Conservation (phyloP, 345 rosid species). For the Gossypium longicalyx region DNA sequence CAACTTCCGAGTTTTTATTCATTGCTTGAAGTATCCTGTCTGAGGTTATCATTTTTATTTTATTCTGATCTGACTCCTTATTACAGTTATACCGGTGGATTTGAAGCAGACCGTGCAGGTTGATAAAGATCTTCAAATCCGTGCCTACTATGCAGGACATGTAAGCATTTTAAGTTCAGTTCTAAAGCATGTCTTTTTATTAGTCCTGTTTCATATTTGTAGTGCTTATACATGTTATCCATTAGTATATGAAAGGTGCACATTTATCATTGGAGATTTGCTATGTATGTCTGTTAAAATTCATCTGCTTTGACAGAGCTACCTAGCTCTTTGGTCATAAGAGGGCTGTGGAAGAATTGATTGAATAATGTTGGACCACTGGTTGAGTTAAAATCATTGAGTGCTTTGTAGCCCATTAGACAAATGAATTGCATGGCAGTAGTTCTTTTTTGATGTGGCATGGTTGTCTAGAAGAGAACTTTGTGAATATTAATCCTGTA, state of each 20-base stretch:
- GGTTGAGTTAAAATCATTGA: not conserved
- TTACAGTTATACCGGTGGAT: constrained; percentile 78
- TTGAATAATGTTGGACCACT: constrained; percentile 4
- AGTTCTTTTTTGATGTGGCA: not conserved
- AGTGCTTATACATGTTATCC: not conserved
- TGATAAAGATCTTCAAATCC: constrained; percentile 81
- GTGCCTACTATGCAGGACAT: constrained; percentile 96
- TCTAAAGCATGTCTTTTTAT: not conserved
- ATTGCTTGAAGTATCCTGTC: not conserved
- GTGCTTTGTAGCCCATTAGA: not conserved
- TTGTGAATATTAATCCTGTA: not conserved
- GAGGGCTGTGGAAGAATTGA: not conserved
- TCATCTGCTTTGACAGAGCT: constrained; percentile 6
- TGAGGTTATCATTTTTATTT: not conserved
- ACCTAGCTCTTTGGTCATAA: not conserved
- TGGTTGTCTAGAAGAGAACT: not conserved
- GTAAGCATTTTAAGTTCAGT: constrained; percentile 40
- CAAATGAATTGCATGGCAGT: not conserved
- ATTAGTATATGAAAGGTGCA: not conserved
- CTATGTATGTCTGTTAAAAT: not conserved
- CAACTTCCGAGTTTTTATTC: not conserved
- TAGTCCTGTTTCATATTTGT: constrained; percentile 7
- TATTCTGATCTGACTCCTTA: constrained; percentile 1
- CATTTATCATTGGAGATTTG: not conserved
- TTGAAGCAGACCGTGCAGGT: constrained; percentile 91